Conservation (phyloP, 768 basidiomycete genomes). For the Hysterangium stoloniferum region DNA sequence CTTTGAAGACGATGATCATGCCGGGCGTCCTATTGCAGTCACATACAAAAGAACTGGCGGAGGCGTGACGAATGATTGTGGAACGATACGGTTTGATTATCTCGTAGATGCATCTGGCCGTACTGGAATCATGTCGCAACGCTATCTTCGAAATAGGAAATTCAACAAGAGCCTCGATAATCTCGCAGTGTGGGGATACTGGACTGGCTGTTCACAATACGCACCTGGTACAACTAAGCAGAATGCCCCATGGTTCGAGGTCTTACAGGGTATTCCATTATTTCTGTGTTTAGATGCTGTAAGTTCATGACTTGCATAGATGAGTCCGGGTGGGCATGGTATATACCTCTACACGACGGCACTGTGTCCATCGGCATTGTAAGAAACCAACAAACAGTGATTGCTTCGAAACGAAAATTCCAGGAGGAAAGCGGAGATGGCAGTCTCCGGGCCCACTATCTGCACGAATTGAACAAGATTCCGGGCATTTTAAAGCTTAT, state of each 20-base stretch:
- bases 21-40: not conserved
- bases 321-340: conserved; percentile 12
- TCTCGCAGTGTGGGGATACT: conserved; percentile 75
- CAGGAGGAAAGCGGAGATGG: conserved; percentile 18
- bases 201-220: conserved; percentile 47
- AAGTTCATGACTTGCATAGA: not conserved
- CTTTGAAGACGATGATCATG: conserved; percentile 1
- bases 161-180: conserved; percentile 66
- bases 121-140: conserved; percentile 60
- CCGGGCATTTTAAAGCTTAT: conserved; percentile 34
- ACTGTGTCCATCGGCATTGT: conserved; percentile 9
- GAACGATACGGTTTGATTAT: conserved; percentile 42
- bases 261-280: not conserved
- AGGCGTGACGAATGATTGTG: not conserved
- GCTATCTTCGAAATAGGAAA: conserved; percentile 60
- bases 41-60: not conserved
- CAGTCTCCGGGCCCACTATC: conserved; percentile 34
- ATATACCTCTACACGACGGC: conserved; percentile 8
- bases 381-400: not conserved
- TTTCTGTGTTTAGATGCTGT: not conserved
- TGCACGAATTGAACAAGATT: conserved; percentile 36
- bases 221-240: conserved; percentile 11
- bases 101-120: conserved; percentile 71
- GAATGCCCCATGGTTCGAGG: not conserved
- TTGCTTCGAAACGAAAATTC: conserved; percentile 5